These are phyloP conservation scores for Kurtzmaniella quercitrusa DNA, from an alignment of 1,139 yeast genomes.

Conservation along the genomic window DNA sequence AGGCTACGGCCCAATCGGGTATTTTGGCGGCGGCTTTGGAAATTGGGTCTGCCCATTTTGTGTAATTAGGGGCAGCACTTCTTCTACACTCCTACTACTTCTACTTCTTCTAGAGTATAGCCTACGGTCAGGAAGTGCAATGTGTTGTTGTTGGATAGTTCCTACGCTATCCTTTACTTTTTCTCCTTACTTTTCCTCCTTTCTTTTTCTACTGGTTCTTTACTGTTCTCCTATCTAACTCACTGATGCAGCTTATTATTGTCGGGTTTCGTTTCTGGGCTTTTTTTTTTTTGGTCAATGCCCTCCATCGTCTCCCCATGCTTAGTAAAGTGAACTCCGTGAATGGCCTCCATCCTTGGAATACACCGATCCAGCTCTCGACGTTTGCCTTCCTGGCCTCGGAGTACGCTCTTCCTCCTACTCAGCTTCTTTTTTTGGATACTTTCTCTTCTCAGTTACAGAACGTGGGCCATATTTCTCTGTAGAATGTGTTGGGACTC, in stretches of 20 bases:
- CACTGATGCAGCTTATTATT: too few relatives aligned
- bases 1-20: not conserved
- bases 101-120: too few relatives aligned
- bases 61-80: too few relatives aligned
- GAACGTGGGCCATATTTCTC: not conserved
- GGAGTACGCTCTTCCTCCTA: not conserved
- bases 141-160: too few relatives aligned
- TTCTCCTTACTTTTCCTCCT: too few relatives aligned
- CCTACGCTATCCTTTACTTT: too few relatives aligned
- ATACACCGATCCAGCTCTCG: not conserved
- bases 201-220: too few relatives aligned
- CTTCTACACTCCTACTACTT: too few relatives aligned
- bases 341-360: not conserved
- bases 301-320: not conserved
- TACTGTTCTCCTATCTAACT: too few relatives aligned
- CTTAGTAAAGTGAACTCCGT: not conserved
- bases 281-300: not conserved
- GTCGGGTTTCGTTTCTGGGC: not conserved
- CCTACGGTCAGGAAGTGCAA: too few relatives aligned
- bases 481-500: not conserved
- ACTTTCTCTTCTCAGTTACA: not conserved
- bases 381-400: not conserved
- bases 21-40: not conserved
- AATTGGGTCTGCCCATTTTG: not conserved
- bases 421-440: not conserved